phyloP scores from a whole-genome alignment of 495 filamentous ascomycete genomes.

The Mycothermus thermophilus region DNA sequence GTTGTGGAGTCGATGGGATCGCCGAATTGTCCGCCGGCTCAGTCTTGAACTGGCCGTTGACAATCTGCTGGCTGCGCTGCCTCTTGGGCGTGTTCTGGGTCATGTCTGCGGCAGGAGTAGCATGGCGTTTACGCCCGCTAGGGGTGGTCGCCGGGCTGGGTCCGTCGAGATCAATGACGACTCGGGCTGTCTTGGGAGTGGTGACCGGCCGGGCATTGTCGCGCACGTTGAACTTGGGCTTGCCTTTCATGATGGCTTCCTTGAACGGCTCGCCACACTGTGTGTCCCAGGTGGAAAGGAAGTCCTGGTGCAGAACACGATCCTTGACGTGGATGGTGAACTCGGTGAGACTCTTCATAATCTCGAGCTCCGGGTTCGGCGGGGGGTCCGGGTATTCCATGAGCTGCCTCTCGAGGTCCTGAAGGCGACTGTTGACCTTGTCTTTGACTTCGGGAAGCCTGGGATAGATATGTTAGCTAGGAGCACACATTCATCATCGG shows the following conservation, averaged over 20 bases:
- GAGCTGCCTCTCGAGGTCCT: constrained; percentile 34
- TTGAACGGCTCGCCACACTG: constrained; percentile 24
- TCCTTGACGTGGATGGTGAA: constrained; percentile 29
- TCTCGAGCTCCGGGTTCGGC: constrained; percentile 32
- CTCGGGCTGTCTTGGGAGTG: constrained; percentile 2
- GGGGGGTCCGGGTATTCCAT: constrained; percentile 42
- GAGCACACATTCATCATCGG: not conserved
- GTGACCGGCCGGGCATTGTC: constrained; percentile 5
- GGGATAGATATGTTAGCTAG: constrained; percentile 1
- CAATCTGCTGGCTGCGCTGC: constrained; percentile 4
- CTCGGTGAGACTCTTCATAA: constrained; percentile 26
- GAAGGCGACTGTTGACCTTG: constrained; percentile 39
- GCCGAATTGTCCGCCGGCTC: constrained; percentile 4
- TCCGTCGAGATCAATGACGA: constrained; percentile 17
- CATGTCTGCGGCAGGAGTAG: not conserved
- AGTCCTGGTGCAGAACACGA: constrained; percentile 21
- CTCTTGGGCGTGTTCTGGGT: constrained; percentile 9
- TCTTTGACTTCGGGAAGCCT: constrained; percentile 46
- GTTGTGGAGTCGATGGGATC: constrained; percentile 2
- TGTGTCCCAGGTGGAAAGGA: constrained; percentile 13
- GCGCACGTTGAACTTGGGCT: constrained; percentile 29
- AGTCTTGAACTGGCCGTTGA: constrained; percentile 8
- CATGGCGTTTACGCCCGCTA: constrained; percentile 6
- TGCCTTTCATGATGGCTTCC: constrained; percentile 21
- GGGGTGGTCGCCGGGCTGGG: constrained; percentile 13